phyloP scores from a whole-genome alignment of 345 rosid genomes.

The Brassica nigra region DNA sequence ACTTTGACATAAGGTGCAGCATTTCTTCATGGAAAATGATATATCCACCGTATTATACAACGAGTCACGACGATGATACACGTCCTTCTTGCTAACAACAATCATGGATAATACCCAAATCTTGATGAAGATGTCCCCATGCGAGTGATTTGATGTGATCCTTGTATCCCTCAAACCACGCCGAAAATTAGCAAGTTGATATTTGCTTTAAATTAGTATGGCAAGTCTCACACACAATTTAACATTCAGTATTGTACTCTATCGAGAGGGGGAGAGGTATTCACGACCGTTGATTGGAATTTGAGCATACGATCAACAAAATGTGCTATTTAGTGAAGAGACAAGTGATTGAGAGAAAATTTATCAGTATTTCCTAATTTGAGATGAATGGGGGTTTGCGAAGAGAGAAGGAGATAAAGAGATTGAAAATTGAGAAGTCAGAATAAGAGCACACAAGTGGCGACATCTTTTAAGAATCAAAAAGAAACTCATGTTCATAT shows the following conservation, averaged over 20 bases:
- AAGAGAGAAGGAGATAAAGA: constrained; percentile 33
- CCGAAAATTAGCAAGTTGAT: constrained; percentile 8
- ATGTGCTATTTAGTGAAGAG: constrained; percentile 35
- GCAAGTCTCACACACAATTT: constrained; percentile 27
- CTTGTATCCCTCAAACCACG: constrained; percentile 17
- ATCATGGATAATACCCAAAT: constrained; percentile 36
- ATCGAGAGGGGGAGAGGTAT: constrained; percentile 12
- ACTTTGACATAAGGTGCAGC: constrained; percentile 5
- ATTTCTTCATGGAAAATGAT: constrained; percentile 23
- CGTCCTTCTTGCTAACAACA: constrained; percentile 39
- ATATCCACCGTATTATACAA: constrained; percentile 22
- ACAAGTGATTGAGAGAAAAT: constrained; percentile 27
- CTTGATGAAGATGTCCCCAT: constrained; percentile 26
- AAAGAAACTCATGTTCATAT: constrained; percentile 29
- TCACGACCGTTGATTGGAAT: constrained; percentile 29
- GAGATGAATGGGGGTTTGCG: constrained; percentile 13
- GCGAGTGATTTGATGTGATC: constrained; percentile 32
- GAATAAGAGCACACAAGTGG: constrained; percentile 43
- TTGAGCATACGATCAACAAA: constrained; percentile 27
- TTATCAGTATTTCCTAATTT: constrained; percentile 26
- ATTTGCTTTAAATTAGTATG: constrained; percentile 2
- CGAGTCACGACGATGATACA: constrained; percentile 26
- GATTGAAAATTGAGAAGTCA: constrained; percentile 34
- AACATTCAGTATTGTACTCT: constrained; percentile 20
- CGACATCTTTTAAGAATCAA: constrained; percentile 41